Base-by-base conservation (phyloP, 164 flowering plant genomes). In the Kingdonia uniflora region DNA sequence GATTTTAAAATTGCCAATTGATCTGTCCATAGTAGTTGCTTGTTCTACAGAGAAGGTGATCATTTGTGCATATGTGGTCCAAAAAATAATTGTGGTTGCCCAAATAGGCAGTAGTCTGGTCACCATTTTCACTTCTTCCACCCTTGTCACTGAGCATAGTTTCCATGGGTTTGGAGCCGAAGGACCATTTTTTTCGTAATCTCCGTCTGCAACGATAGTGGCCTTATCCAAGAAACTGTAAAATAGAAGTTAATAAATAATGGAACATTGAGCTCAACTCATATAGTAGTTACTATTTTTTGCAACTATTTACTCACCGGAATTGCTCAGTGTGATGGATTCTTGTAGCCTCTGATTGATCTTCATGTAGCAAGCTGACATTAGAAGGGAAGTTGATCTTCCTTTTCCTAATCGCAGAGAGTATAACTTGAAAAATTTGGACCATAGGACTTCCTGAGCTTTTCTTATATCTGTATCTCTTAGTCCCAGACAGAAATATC, bases 31-130 rank as follows among this genome's bases (percentile, higher is more conserved):
- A 19, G 91, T 86, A 20, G 86, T 66, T 0, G 95, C 95, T 71
- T 86, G 95, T 55, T 78, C 80, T 0, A 86, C 95, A 1, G 88
- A 86, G 68, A 86, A 86, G 19, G 95, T 86, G 60, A 86, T 77
- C 91, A 86, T 78, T 61, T 86, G 95, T 1, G 95, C 95, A 58
- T 86, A 81, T 1, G 82, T 73, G 0, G 95, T 86, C 95, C 95
- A 86, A 41, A 86, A 86, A 1, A 84, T 71, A 42, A 86, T 86
- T 17, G 91, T 84, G 26, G 91, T 86, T 19, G 88, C 87, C 95
- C 95, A 86, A 11, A 84, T 65, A 25, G 94, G 94, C 24, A 84
- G 52, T 17, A 81, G 52, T 40, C 71, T 68, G 0, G 44, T 51
- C 82, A 84, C 63, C 94, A 81, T 84, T 64, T 84, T 84, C 57